Conservation (phyloP, 371 early-diverging fungal genomes). For the Sporodiniella umbellata region DNA sequence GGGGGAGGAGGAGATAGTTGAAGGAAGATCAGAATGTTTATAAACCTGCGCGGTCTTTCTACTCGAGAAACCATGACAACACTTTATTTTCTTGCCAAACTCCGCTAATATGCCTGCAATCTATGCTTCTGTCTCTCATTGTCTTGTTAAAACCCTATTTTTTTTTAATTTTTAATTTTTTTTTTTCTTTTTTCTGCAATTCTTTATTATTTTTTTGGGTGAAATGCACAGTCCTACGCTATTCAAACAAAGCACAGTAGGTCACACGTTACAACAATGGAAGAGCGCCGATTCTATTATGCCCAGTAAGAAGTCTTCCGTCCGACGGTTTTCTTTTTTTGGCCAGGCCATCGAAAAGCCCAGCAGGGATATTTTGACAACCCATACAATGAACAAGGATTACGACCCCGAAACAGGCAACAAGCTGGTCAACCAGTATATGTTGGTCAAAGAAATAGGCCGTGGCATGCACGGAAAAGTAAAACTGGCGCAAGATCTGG, state of each 20-base stretch:
- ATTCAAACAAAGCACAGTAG: not conserved
- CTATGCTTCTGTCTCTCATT: not conserved
- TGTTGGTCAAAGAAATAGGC: conserved; percentile 84
- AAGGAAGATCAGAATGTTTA: too few relatives aligned
- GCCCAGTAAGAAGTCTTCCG: conserved; percentile 4
- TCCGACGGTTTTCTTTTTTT: conserved; percentile 15
- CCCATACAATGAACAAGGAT: conserved; percentile 68
- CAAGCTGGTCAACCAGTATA: conserved; percentile 91
- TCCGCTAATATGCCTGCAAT: not conserved
- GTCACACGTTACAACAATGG: conserved; percentile 1
- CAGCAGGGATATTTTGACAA: conserved; percentile 60
- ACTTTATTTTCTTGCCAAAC: not conserved
- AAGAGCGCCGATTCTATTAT: conserved; percentile 3
- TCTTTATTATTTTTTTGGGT: too few relatives aligned
- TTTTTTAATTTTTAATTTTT: not conserved
- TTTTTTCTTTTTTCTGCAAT: not conserved
- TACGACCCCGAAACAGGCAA: conserved; percentile 81
- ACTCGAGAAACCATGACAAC: not conserved
- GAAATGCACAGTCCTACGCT: not conserved
- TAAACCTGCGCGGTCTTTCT: too few relatives aligned
- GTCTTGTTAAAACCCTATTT: not conserved
- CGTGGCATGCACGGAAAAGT: conserved; percentile 95
- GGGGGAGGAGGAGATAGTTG: too few relatives aligned
- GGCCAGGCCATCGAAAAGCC: conserved; percentile 1
- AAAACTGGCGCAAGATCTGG: conserved; percentile 77